Evolutionary conservation across 2,329 filamentous ascomycete genomes (phyloP), one percentile per base, ranked within the genome.

Genomic region (Pestalotiopsis sp.): DNA sequence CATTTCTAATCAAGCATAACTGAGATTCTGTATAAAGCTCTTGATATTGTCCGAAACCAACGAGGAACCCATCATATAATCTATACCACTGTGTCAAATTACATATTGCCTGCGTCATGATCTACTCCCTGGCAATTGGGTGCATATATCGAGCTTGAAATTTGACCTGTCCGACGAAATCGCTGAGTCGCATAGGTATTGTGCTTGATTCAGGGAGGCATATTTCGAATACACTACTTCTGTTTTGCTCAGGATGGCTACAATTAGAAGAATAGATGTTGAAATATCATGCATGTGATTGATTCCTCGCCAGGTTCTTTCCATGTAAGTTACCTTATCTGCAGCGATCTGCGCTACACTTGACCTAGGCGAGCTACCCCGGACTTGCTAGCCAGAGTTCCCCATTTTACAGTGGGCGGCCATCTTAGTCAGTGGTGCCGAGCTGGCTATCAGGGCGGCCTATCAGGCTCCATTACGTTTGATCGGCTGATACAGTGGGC

Each of bases 331-430:
- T 52, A 52, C 45, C 45, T 52, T 52, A 52, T 52, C 45, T 17
- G 45, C 45, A 52, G 45, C 45, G 45, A 52, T 52, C 45, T 52
- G 17, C 45, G 45, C 45, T n/a, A n/a, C 45, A n/a, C 45, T n/a
- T 52, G 20, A 52, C 45, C 45, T 52, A 52, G 45, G 45, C n/a
- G 14, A 52, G 45, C 45, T 52, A 64, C 61, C 61, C 61, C 61
- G 25, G 61, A 64, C 61, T 64, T 52, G 49, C 61, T 64, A 64
- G 25, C 27, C 57, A 59, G n/a, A 36, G 57, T n/a, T 59, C 27
- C 23, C 27, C 57, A 59, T 27, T 27, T 13, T 59, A 36, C 57
- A 59, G 57, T 59, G 57, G 27, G 57, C 12, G 11, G 12, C 23
- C 57, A 59, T 11, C 57, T 13, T 36, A 17, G 20, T 36, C 27